phyloP scores from a whole-genome alignment of 2,329 filamentous ascomycete species.

The Dactylonectria macrodidyma region DNA sequence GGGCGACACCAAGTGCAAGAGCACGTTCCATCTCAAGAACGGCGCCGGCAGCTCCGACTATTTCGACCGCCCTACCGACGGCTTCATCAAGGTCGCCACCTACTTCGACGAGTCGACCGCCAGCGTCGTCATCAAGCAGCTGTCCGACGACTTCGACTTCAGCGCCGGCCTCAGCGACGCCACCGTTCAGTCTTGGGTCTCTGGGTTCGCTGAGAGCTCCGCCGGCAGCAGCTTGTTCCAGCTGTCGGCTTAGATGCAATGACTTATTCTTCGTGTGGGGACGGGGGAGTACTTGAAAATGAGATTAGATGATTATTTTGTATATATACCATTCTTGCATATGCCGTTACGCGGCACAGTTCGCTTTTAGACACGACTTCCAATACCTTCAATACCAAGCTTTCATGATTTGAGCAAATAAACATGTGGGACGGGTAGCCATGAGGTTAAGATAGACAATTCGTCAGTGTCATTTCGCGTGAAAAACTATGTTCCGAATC shows the following conservation, averaged over 20 bases:
- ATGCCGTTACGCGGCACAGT: background rate
- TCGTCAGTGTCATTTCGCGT: background rate
- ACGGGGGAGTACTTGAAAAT: background rate
- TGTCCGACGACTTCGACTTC: constrained; percentile 61
- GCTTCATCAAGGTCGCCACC: constrained; percentile 75
- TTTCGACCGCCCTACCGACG: constrained; percentile 75
- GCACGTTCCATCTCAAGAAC: constrained; percentile 76
- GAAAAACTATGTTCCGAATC: background rate
- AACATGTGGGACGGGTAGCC: background rate
- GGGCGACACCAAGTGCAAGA: constrained; percentile 78
- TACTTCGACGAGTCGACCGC: constrained; percentile 69
- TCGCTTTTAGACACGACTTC: background rate
- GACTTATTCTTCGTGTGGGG: too few relatives aligned
- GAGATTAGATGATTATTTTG: background rate
- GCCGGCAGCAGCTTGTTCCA: constrained; percentile 45
- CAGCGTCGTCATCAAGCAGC: constrained; percentile 69
- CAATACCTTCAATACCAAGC: constrained; percentile 3
- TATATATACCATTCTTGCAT: constrained; percentile 22
- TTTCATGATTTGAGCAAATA: background rate
- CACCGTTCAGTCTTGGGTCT: constrained; percentile 54
- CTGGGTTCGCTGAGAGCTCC: constrained; percentile 37
- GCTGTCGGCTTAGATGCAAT: constrained; percentile 18
- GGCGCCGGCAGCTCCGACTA: constrained; percentile 79
- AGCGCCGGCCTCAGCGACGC: constrained; percentile 54
- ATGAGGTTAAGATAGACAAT: background rate